Evolutionary conservation across 2,329 filamentous ascomycete species (phyloP).

Genomic region (Paracorniculantispora psalliotae): DNA sequence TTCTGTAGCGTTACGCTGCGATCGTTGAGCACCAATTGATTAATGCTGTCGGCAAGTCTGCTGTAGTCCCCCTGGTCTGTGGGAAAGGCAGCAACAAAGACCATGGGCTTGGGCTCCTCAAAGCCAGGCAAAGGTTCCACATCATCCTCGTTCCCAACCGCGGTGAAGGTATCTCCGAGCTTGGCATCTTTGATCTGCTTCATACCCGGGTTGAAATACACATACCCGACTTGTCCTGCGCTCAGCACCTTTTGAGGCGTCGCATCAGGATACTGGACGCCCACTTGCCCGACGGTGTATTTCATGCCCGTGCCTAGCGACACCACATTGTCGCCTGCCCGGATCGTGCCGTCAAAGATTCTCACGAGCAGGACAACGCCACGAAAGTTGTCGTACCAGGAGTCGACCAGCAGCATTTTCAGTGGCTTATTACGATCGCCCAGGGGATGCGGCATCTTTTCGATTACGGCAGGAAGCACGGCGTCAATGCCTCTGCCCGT

Average conservation of each 20-base stretch:
- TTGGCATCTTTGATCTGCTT: conserved; percentile 94
- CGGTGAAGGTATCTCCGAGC: conserved; percentile 92
- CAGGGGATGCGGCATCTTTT: conserved; percentile 73
- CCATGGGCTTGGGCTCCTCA: conserved; percentile 97
- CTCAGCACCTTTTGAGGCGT: conserved; percentile 75
- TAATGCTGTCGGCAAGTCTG: conserved; percentile 88
- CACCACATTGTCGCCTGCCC: conserved; percentile 76
- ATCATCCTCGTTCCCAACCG: conserved; percentile 65
- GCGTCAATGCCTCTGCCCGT: conserved; percentile 81
- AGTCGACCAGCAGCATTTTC: conserved; percentile 86
- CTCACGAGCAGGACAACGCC: conserved; percentile 89
- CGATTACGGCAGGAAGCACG: conserved; percentile 81
- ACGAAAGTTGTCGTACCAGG: conserved; percentile 96
- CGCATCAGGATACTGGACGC: conserved; percentile 89
- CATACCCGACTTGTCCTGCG: conserved; percentile 92
- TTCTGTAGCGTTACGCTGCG: conserved; percentile 91
- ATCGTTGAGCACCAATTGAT: conserved; percentile 90
- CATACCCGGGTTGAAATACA: conserved; percentile 98
- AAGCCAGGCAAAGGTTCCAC: conserved; percentile 87
- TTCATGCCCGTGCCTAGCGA: conserved; percentile 85
- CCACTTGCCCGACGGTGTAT: conserved; percentile 93
- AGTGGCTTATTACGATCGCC: conserved; percentile 71
- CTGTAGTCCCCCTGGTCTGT: conserved; percentile 84
- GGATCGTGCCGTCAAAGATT: conserved; percentile 82
- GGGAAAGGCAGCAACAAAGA: conserved; percentile 95